Base-by-base conservation (phyloP, 805 yeast species). In the Metschnikowia lochheadii region DNA sequence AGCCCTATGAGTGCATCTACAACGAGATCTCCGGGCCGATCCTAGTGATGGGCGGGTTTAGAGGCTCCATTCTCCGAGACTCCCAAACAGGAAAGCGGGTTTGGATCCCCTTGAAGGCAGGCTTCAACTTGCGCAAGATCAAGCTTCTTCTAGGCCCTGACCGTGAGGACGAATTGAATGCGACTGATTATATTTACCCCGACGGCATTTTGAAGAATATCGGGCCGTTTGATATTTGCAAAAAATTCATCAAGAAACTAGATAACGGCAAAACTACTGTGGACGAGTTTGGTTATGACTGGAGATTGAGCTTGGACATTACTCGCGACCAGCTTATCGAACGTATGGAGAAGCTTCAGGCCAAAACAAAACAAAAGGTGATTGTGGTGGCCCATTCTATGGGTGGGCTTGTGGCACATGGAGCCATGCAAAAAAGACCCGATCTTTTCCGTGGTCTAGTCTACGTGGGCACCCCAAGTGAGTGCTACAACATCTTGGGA, bases 331-430 rank as follows among this genome's bases (percentile, higher is more conserved):
- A 82, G 53, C 69, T 91, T n/a, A 68, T 67, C 33, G 66, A 74
- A n/a, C 75, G 73, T 44, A 64, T 88, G 14, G 58, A 59, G 17
- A 61, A 72, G 5, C 68, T 89, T 26, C 73, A 78, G 42, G 63
- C 72, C 10, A 60, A 66, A 23, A 79, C 78, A 0, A 81, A 81
- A 15, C 78, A 78, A 53, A 89, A 87, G 11, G 77, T 84, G 0
- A 68, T 85, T 23, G 81, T 91, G 1, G 81, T 91, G 47, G 94
- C 94, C 0, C 97, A 91, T 65, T 89, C 96, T 0, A 90, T 91
- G 97, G 97, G 97, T 48, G 97, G 97, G 0, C 63, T 91, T 33
- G 78, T 91, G 6, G 82, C 96, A 0, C 96, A 89, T 62, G 84
- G 85, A 49, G 89, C 86, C 0, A 71, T 91, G 75, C 86, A 85